These are phyloP conservation scores for Phytophthora tubulina DNA, from an alignment of 352 stramenopile genomes.

Conservation along the genomic window DNA sequence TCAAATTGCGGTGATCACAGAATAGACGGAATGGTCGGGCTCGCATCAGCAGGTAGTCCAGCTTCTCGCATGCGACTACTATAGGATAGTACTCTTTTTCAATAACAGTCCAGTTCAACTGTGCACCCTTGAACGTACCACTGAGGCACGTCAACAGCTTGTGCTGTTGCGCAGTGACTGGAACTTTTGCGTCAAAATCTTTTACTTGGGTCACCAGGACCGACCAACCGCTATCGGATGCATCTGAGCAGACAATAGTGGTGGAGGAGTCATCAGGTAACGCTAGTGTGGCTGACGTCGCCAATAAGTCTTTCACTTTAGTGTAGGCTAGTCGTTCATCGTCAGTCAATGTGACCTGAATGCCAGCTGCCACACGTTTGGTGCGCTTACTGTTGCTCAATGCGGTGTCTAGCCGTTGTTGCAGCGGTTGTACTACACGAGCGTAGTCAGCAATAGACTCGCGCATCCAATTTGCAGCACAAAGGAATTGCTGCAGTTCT, in stretches of 20 bases:
- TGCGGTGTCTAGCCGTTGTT: background rate
- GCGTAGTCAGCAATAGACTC: background rate
- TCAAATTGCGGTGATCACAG: background rate
- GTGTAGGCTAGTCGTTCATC: background rate
- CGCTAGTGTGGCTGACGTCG: constrained; percentile 1
- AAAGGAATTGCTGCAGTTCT: background rate
- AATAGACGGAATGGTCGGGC: constrained; percentile 8
- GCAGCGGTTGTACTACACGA: background rate
- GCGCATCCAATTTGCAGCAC: background rate
- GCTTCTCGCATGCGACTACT: too few relatives aligned
- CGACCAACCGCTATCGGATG: constrained; percentile 1
- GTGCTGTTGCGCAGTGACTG: background rate
- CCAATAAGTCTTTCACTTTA: constrained; percentile 1
- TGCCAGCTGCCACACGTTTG: constrained; percentile 2
- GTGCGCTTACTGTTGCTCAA: background rate
- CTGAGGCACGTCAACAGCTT: constrained; percentile 3
- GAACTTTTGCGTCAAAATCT: background rate
- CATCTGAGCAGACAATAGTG: constrained; percentile 9
- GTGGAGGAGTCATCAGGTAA: constrained; percentile 6
- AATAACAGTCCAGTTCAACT: background rate
- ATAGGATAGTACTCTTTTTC: too few relatives aligned
- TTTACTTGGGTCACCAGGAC: constrained; percentile 9
- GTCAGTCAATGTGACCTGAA: background rate
- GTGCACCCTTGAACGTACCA: background rate
- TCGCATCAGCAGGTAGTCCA: constrained; percentile 14